phyloP scores from a whole-genome alignment of 768 basidiomycete genomes.

The Dentipellis sp. region DNA sequence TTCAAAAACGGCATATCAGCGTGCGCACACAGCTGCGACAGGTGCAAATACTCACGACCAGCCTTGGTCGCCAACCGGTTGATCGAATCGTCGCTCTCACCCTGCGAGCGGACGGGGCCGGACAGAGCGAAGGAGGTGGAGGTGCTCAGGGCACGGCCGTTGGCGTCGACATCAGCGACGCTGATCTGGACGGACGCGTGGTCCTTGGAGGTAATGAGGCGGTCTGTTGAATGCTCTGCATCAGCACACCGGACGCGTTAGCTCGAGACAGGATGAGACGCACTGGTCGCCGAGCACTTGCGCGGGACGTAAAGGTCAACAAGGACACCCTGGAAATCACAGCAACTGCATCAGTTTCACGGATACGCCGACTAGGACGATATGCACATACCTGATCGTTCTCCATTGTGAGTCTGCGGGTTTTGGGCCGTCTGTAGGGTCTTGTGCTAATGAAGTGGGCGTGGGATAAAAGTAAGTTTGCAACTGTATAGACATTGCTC shows the following conservation, averaged over 20 bases:
- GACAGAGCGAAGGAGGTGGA: slow-evolving; percentile 91
- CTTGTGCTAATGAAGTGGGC: neutral
- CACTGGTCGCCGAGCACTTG: slow-evolving; percentile 97
- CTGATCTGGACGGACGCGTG: slow-evolving; percentile 97
- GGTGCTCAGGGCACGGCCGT: slow-evolving; percentile 68
- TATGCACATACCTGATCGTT: slow-evolving; percentile 67
- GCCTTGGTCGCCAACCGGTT: slow-evolving; percentile 95
- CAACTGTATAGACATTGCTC: slow-evolving; percentile 10
- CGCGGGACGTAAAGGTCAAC: slow-evolving; percentile 99
- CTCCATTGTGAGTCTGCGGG: slow-evolving; percentile 52
- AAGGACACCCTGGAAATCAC: slow-evolving; percentile 69
- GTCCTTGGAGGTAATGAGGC: slow-evolving; percentile 97
- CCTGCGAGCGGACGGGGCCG: slow-evolving; percentile 89
- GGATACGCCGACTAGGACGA: slow-evolving; percentile 2
- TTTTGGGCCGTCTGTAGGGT: neutral
- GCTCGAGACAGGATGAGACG: slow-evolving; percentile 24
- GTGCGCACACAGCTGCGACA: no score
- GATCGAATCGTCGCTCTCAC: slow-evolving; percentile 93
- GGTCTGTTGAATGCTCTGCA: slow-evolving; percentile 44
- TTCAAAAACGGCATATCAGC: slow-evolving; percentile 1
- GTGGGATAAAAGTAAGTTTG: slow-evolving; percentile 2
- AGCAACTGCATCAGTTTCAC: neutral
- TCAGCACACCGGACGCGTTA: neutral
- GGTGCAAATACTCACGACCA: slow-evolving; percentile 61
- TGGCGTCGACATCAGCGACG: slow-evolving; percentile 88